Base-by-base conservation (phyloP, 2,329 filamentous ascomycete species). In the Plenodomus biglobosus region DNA sequence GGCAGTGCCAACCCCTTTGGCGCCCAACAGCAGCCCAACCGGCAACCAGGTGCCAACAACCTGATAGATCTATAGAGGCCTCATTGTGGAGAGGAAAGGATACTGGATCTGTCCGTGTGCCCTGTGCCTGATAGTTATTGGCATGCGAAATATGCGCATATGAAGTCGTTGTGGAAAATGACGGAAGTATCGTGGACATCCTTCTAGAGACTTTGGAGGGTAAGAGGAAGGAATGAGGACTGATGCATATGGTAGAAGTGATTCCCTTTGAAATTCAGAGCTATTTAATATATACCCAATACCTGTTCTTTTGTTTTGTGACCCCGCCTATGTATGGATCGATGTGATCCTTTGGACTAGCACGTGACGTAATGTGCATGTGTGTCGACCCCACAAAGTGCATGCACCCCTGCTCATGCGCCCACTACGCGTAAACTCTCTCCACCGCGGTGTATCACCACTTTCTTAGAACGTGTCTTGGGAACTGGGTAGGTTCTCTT, bases 31-130 rank as follows among this genome's bases (percentile, higher is more conserved):
- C 55, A 53, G 44, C 71, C 41, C 38, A 46, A 73, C 44, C 74
- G 74, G 52, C 74, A 75, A 46, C 72, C 75, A 50, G 75, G 76
- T 43, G 72, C 76, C 48, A 80, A 80, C 45, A 85, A 83, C 65
- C 67, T 86, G 73, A 86, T 86, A 66, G 83, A 86, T 69, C 69
- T 86, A 62, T 84, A 55, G 53, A 45, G 6, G 5, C 15, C 34
- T 11, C n/a, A n/a, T n/a, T n/a, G n/a, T n/a, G n/a, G n/a, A n/a
- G 22, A 24, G 22, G 22, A 24, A 24, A 24, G 22, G 11, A 24
- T 24, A 11, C 6, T 11, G 22, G 6, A 24, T 24, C 22, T 24
- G 22, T 24, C 6, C 22, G 11, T 24, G 22, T 5, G 11, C 22
- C 22, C 11, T 5, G 22, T 11, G 22, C n/a, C n/a, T 24, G 22